phyloP scores from a whole-genome alignment of 1,284 basidiomycete genomes.

The Rugosomyces carneus region DNA sequence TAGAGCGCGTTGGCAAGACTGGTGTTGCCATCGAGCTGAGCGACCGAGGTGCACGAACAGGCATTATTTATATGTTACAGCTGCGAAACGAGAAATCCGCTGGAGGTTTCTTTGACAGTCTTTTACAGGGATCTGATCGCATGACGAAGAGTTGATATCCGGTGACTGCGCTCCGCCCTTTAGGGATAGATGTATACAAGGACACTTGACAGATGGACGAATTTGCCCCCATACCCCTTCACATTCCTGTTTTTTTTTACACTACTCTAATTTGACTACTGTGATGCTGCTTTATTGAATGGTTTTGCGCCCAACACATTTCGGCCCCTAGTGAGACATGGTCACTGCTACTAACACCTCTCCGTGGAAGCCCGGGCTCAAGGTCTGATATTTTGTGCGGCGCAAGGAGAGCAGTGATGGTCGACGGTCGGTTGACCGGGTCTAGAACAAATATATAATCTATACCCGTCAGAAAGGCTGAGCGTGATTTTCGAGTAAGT shows the following conservation, averaged over 20 bases:
- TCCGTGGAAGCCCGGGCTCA: constrained; percentile 72
- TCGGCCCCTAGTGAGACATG: constrained; percentile 75
- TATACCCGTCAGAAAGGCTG: constrained; percentile 22
- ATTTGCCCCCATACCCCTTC: constrained; percentile 10
- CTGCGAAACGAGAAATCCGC: constrained; percentile 85
- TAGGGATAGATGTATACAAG: constrained; percentile 12
- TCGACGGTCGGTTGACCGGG: constrained; percentile 31
- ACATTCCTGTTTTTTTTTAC: constrained; percentile 3
- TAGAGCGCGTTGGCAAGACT: constrained; percentile 96
- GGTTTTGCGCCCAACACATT: constrained; percentile 21
- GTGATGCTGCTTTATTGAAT: background rate
- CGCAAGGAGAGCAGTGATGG: constrained; percentile 56
- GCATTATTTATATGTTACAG: constrained; percentile 97
- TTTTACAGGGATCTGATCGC: constrained; percentile 86
- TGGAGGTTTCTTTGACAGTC: constrained; percentile 77
- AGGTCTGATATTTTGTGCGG: constrained; percentile 64
- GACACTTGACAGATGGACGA: constrained; percentile 8
- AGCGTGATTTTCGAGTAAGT: background rate
- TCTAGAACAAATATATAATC: constrained; percentile 84
- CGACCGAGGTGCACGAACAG: constrained; percentile 85
- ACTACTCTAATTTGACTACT: constrained; percentile 7
- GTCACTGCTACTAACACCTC: constrained; percentile 79
- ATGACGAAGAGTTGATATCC: constrained; percentile 16
- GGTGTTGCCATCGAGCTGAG: constrained; percentile 96
- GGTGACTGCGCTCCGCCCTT: constrained; percentile 6